Conservation (phyloP, 1,284 basidiomycete species). For the Sporisorium graminicola region DNA sequence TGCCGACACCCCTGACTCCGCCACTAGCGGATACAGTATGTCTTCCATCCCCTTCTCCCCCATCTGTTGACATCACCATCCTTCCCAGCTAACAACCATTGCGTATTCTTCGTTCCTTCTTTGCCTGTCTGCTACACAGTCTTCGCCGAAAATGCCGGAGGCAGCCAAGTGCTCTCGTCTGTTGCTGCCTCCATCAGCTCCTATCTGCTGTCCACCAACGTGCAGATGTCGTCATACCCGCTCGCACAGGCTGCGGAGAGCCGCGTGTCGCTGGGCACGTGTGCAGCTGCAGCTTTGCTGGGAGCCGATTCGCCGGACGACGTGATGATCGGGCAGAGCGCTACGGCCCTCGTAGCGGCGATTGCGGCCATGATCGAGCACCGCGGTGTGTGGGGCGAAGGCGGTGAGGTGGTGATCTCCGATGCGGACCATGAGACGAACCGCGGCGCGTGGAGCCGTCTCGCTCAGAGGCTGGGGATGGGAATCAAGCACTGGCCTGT, state of each 20-base stretch:
- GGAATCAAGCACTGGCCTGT: conserved; percentile 77
- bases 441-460: conserved; percentile 80
- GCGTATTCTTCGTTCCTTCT: too few species aligned
- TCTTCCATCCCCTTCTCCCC: not conserved
- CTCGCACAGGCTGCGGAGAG: conserved; percentile 74
- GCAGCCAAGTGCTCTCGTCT: conserved; percentile 74
- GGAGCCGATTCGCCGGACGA: conserved; percentile 77
- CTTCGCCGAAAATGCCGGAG: conserved; percentile 83
- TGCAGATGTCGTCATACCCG: conserved; percentile 78
- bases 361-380: conserved; percentile 46
- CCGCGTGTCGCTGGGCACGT: conserved; percentile 74
- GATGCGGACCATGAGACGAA: conserved; percentile 84
- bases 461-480: conserved; percentile 76
- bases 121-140: conserved; percentile 60
- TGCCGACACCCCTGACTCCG: conserved; percentile 10
- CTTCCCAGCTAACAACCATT: not conserved
- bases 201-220: conserved; percentile 80
- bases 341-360: conserved; percentile 42
- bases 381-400: conserved; percentile 77
- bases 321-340: conserved; percentile 75
- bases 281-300: conserved; percentile 75
- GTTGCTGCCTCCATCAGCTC: conserved; percentile 76
- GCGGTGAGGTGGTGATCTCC: conserved; percentile 79
- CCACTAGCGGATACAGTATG: not conserved
- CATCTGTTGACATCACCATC: not conserved